phyloP scores from a whole-genome alignment of 2,329 filamentous ascomycete genomes.

The Tolypocladium sp. region DNA sequence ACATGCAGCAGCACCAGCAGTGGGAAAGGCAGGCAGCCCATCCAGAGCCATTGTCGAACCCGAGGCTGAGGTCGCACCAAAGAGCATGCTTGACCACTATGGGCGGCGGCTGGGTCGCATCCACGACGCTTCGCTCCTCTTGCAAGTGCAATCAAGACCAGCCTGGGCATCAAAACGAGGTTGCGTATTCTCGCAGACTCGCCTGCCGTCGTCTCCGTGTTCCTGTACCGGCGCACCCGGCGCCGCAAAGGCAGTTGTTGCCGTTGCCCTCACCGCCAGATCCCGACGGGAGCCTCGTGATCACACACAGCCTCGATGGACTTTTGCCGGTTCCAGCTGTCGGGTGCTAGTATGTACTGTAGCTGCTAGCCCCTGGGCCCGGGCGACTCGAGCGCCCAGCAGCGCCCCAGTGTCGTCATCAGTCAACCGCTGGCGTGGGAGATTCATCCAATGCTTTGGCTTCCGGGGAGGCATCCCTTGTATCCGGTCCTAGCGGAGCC shows the following conservation, averaged over 20 bases:
- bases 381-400: background rate
- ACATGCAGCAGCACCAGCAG: constrained; percentile 8
- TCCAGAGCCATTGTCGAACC: constrained; percentile 1
- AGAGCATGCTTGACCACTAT: background rate
- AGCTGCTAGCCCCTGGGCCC: background rate
- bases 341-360: no score
- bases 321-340: background rate
- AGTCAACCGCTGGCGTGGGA: background rate
- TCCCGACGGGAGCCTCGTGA: background rate
- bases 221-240: background rate
- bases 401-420: background rate
- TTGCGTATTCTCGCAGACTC: background rate
- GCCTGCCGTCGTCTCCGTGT: background rate
- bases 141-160: background rate
- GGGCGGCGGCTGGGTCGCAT: constrained; percentile 2
- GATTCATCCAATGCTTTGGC: background rate
- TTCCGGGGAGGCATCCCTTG: constrained; percentile 3
- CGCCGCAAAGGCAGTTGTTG: background rate
- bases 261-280: background rate
- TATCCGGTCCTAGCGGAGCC: constrained; percentile 7
- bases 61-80: constrained; percentile 7
- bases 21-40: constrained; percentile 1
- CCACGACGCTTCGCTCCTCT: background rate
- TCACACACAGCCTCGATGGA: background rate
- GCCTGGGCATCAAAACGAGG: background rate